Percentiles rank a stretch among this genome's conserved stretches.
Conservation (phyloP, 768 basidiomycete genomes). For the Xerocomus spinulosus region DNA sequence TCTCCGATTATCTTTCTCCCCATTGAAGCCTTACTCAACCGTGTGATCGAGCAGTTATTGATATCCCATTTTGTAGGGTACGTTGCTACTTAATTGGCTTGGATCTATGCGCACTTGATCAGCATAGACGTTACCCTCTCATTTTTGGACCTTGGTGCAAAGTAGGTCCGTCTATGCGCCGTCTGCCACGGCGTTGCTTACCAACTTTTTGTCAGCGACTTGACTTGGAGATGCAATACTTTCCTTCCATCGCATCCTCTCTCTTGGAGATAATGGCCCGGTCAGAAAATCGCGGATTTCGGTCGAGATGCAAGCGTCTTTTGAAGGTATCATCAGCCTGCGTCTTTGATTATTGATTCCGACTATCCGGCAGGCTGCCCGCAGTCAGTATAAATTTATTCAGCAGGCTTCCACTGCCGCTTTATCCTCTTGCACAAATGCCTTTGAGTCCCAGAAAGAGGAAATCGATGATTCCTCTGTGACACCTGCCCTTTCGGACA, state of each 20-base stretch:
- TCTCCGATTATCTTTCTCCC: constrained; percentile 52
- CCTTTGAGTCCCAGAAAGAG: constrained; percentile 9
- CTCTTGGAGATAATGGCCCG: constrained; percentile 48
- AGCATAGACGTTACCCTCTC: constrained; percentile 64
- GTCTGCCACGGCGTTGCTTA: constrained; percentile 1
- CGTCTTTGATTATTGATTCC: constrained; percentile 7
- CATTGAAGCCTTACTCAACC: constrained; percentile 46
- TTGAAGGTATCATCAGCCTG: constrained; percentile 42
- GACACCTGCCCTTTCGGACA: constrained; percentile 25
- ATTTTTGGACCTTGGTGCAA: constrained; percentile 68
- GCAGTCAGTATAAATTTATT: constrained; percentile 21
- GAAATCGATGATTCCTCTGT: constrained; percentile 8
- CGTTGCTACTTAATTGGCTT: constrained; percentile 12
- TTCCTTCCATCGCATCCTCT: constrained; percentile 46
- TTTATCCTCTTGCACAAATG: constrained; percentile 20
- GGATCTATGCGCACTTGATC: constrained; percentile 10
- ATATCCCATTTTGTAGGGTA: constrained; percentile 58
- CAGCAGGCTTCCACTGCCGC: constrained; percentile 28
- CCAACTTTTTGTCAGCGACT: constrained; percentile 47
- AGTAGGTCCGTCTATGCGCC: constrained; percentile 36
- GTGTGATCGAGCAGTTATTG: constrained; percentile 50
- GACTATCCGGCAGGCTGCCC: constrained; percentile 20
- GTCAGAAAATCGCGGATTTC: constrained; percentile 47
- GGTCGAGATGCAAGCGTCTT: constrained; percentile 38
- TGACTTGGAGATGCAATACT: constrained; percentile 46